These are phyloP conservation scores for Lyophyllum decastes DNA, from an alignment of 768 basidiomycete genomes.

Conservation along the genomic window DNA sequence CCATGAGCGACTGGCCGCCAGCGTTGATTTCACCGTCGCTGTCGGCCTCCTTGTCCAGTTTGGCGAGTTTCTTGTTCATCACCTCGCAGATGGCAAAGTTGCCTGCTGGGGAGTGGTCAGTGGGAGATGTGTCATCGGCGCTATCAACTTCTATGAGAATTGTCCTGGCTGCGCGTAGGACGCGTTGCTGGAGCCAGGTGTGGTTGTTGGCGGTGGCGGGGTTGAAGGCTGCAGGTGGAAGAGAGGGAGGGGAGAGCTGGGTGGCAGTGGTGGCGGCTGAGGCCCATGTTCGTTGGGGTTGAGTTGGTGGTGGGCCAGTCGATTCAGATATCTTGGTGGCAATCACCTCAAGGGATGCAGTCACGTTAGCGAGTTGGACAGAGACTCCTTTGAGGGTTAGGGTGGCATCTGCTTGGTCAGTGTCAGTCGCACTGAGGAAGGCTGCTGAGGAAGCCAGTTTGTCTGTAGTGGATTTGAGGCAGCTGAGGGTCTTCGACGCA, in stretches of 20 bases:
- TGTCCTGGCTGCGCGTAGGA: not conserved
- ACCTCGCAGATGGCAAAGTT: not conserved
- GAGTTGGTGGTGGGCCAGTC: too few species aligned
- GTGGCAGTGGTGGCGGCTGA: too few species aligned
- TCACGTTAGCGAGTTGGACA: not conserved
- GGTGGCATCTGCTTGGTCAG: not conserved
- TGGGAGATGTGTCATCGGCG: not conserved
- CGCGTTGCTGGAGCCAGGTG: not conserved
- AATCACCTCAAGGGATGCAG: not conserved
- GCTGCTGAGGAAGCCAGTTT: not conserved
- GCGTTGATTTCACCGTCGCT: too few species aligned
- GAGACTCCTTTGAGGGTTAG: slow-evolving; percentile 1
- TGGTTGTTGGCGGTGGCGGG: too few species aligned
- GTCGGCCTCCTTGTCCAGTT: not conserved
- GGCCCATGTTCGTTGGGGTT: too few species aligned
- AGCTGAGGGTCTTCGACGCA: not conserved
- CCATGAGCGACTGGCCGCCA: too few species aligned
- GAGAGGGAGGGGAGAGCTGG: too few species aligned
- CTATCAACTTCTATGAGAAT: not conserved
- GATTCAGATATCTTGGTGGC: not conserved
- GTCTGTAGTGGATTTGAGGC: not conserved
- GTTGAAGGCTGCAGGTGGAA: too few species aligned
- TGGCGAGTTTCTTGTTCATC: not conserved
- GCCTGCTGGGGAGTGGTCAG: not conserved
- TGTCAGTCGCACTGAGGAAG: not conserved